phyloP scores from a whole-genome alignment of 306 rosid genomes.

The Acacia crassicarpa region DNA sequence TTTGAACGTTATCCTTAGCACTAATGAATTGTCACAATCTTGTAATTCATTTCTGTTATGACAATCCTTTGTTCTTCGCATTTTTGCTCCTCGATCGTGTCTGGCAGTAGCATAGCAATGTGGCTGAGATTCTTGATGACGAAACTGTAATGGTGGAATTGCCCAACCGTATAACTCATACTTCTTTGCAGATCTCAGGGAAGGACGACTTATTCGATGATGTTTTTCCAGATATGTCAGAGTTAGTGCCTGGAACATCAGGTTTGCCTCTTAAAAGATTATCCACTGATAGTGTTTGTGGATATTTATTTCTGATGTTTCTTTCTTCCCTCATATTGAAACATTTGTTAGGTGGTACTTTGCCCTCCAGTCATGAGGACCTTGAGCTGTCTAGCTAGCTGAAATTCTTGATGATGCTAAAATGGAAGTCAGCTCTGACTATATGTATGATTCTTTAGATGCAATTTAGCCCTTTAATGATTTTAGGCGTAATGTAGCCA shows the following conservation, averaged over 20 bases:
- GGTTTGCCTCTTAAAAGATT: conserved; percentile 49
- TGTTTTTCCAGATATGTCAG: conserved; percentile 54
- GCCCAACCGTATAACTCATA: conserved; percentile 10
- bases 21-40: too few species aligned
- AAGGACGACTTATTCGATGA: conserved; percentile 56
- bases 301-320: background rate
- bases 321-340: background rate
- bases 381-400: conserved; percentile 77
- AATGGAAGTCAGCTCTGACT: conserved; percentile 72
- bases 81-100: background rate
- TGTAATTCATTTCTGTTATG: too few species aligned
- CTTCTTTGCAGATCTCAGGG: conserved; percentile 47
- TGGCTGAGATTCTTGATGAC: background rate
- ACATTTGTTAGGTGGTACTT: conserved; percentile 48
- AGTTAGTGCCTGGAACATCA: conserved; percentile 56
- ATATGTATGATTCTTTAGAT: conserved; percentile 62
- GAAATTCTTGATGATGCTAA: conserved; percentile 69
- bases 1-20: too few species aligned
- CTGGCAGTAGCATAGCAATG: too few species aligned
- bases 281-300: background rate
- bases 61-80: background rate
- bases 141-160: background rate
- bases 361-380: conserved; percentile 57
- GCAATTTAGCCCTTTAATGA: background rate
- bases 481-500: background rate